phyloP scores from a whole-genome alignment of 129 eudicot species.

The Deinandra increscens region DNA sequence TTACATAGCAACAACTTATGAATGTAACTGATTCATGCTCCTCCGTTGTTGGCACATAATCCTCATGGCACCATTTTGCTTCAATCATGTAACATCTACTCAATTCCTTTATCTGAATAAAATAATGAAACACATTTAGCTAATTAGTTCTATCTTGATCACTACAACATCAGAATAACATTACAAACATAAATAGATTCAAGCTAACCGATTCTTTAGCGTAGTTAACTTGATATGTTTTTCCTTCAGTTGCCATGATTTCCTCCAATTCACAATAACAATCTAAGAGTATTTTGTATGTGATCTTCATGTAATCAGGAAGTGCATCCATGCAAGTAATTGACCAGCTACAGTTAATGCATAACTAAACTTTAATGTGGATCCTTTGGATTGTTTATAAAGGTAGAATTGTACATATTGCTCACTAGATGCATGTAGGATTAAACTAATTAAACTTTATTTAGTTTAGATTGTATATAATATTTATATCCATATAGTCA shows the following conservation, averaged over 20 bases:
- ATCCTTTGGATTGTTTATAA: too few relatives aligned
- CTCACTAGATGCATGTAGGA: too few relatives aligned
- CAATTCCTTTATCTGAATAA: constrained; percentile 7
- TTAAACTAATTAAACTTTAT: too few relatives aligned
- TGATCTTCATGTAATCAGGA: background rate
- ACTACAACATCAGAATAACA: too few relatives aligned
- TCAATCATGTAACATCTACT: constrained; percentile 14
- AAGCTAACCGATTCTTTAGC: constrained; percentile 2
- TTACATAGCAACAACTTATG: background rate
- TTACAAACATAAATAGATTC: background rate
- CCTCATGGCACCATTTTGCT: constrained; percentile 25
- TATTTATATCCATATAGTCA: too few relatives aligned
- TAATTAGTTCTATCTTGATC: background rate
- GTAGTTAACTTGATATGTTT: background rate
- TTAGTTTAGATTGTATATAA: too few relatives aligned
- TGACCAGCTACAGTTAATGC: background rate
- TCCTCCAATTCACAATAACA: background rate
- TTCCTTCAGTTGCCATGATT: background rate
- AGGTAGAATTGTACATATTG: too few relatives aligned
- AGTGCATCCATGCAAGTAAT: background rate
- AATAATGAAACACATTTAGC: too few relatives aligned
- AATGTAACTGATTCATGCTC: constrained; percentile 15
- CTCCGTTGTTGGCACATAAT: constrained; percentile 21
- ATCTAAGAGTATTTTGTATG: background rate
- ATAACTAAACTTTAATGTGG: too few relatives aligned